These are phyloP conservation scores for Trichoderma semiorbis DNA, from an alignment of 2,329 filamentous ascomycete genomes.

Conservation along the genomic window DNA sequence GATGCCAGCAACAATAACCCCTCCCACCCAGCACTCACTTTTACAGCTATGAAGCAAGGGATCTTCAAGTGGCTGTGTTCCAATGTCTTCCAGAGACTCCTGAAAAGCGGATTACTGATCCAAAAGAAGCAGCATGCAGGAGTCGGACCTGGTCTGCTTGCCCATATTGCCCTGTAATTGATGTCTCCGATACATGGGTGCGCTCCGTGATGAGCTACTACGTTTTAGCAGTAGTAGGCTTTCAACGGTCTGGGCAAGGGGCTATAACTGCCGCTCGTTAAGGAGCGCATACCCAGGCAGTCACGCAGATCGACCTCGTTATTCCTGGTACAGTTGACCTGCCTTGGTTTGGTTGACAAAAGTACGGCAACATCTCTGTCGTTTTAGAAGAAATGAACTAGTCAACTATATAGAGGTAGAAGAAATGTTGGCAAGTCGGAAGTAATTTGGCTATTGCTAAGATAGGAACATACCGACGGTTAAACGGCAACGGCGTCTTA, in stretches of 20 bases:
- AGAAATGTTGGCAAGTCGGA: background rate
- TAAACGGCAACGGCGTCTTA: background rate
- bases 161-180: background rate
- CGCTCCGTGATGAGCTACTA: background rate
- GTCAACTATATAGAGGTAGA: background rate
- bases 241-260: background rate
- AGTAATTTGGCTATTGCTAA: background rate
- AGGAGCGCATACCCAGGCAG: background rate
- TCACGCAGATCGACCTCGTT: background rate
- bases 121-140: background rate
- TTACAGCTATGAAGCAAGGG: background rate
- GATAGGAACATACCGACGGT: background rate
- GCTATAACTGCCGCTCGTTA: background rate
- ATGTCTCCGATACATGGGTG: background rate
- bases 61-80: background rate
- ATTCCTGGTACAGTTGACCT: background rate
- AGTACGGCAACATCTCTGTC: background rate
- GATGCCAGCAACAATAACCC: background rate
- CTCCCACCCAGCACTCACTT: background rate
- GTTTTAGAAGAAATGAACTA: background rate
- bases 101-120: background rate
- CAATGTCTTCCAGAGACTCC: background rate
- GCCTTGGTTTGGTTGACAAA: background rate
- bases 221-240: background rate
- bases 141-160: background rate